Conservation (phyloP, 768 basidiomycete genomes). For the Amanita thiersii region DNA sequence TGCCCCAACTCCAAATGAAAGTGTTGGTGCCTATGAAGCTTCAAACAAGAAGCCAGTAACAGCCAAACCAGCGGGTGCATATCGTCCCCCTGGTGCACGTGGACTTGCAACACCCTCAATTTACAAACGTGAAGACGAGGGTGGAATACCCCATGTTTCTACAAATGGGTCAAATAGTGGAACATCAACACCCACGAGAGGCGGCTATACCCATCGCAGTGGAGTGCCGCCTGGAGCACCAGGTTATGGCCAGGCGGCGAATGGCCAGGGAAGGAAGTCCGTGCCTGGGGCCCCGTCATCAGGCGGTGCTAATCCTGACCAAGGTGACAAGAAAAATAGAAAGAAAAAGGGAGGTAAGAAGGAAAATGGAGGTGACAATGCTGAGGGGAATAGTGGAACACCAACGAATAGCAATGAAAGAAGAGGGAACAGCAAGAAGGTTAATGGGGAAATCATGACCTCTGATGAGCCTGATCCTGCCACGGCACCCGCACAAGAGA, state of each 20-base stretch:
- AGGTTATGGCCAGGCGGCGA: slow-evolving; percentile 21
- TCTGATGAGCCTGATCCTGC: slow-evolving; percentile 14
- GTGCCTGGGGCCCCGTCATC: slow-evolving; percentile 70
- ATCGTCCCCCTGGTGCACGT: slow-evolving; percentile 89
- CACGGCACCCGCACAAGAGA: slow-evolving; percentile 47
- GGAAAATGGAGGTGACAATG: slow-evolving; percentile 25
- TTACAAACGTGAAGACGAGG: slow-evolving; percentile 90
- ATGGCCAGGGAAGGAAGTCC: slow-evolving; percentile 39
- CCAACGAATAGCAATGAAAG: slow-evolving; percentile 23
- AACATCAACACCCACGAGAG: slow-evolving; percentile 54
- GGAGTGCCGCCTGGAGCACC: slow-evolving; percentile 25
- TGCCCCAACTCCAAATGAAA: slow-evolving; percentile 57
- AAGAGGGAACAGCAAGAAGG: slow-evolving; percentile 23
- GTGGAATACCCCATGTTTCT: slow-evolving; percentile 47
- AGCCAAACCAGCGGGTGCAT: slow-evolving; percentile 75
- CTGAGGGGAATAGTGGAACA: slow-evolving; percentile 14
- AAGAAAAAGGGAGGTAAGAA: slow-evolving; percentile 49
- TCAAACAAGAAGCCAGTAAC: slow-evolving; percentile 43
- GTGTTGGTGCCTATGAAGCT: slow-evolving; percentile 41
- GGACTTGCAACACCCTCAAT: slow-evolving; percentile 83
- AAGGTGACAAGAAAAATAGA: slow-evolving; percentile 38
- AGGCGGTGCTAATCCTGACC: slow-evolving; percentile 29
- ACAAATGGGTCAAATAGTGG: slow-evolving; percentile 37
- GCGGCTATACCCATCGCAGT: slow-evolving; percentile 44
- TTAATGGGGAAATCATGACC: slow-evolving; percentile 13